Percentiles rank a stretch among this genome's conserved stretches.
phyloP scores from a whole-genome alignment of 352 stramenopile species.

The Thraustochytrium sp. region DNA sequence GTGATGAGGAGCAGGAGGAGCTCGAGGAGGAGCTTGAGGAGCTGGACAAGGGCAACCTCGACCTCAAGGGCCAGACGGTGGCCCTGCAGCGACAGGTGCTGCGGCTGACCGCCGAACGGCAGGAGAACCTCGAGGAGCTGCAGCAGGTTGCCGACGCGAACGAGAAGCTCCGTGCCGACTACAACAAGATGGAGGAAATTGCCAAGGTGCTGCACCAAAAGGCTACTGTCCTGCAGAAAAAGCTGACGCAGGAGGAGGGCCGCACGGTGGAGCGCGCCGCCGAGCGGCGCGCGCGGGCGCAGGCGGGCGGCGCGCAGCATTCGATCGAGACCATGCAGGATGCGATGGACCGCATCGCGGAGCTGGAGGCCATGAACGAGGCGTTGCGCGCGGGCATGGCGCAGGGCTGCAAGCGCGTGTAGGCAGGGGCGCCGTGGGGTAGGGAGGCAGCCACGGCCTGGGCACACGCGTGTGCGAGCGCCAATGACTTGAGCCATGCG shows the following conservation, averaged over 20 bases:
- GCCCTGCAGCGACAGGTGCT: conserved; percentile 32
- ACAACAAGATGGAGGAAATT: conserved; percentile 17
- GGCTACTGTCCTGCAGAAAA: not conserved
- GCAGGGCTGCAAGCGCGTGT: not conserved
- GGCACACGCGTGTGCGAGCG: too few relatives aligned
- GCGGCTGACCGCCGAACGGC: conserved; percentile 13
- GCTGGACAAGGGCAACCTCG: conserved; percentile 30
- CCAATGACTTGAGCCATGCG: too few relatives aligned
- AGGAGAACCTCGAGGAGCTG: conserved; percentile 11
- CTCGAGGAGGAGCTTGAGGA: conserved; percentile 26
- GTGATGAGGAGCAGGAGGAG: conserved; percentile 13
- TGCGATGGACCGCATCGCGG: conserved; percentile 25
- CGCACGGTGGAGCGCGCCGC: not conserved
- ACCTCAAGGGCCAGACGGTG: conserved; percentile 26
- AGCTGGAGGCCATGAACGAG: conserved; percentile 25
- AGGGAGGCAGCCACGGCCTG: too few relatives aligned
- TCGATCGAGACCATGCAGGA: conserved; percentile 13
- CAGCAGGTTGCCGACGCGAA: not conserved
- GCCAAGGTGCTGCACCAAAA: conserved; percentile 24
- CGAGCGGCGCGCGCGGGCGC: not conserved
- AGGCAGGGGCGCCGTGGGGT: too few relatives aligned
- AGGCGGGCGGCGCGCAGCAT: not conserved
- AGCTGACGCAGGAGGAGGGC: not conserved
- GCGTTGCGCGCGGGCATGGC: not conserved
- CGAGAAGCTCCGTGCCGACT: not conserved